Percentiles rank a stretch among this genome's conserved stretches.
Evolutionary conservation across 805 yeast species (phyloP).

Genomic region (Scheffersomyces amazonensis): DNA sequence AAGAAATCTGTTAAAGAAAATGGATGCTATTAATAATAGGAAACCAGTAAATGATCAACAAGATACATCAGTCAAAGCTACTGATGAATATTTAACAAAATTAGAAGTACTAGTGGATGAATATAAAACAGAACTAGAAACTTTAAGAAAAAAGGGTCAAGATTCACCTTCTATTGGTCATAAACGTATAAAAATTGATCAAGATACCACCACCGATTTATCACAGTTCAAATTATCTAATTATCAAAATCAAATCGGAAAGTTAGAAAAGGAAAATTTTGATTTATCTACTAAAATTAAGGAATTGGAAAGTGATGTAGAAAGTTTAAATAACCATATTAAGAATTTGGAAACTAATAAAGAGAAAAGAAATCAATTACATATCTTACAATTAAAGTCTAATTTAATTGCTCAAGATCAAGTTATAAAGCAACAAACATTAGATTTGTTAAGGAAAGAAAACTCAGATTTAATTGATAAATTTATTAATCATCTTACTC

Average conservation of each 20-base stretch:
- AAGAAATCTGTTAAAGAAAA: constrained; percentile 51
- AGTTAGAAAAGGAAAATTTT: constrained; percentile 40
- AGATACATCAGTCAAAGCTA: constrained; percentile 24
- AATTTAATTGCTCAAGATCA: constrained; percentile 68
- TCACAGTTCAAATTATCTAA: neutral
- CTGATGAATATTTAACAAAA: constrained; percentile 35
- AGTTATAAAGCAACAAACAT: constrained; percentile 48
- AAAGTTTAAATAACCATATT: constrained; percentile 33
- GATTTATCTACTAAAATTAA: constrained; percentile 34
- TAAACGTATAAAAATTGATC: constrained; percentile 12
- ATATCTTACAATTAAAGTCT: constrained; percentile 59
- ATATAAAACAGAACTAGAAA: constrained; percentile 50
- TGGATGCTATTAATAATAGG: constrained; percentile 33
- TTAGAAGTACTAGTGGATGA: constrained; percentile 52
- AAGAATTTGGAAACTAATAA: constrained; percentile 19
- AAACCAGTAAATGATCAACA: constrained; percentile 13
- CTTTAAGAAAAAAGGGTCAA: constrained; percentile 29
- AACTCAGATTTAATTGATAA: constrained; percentile 50
- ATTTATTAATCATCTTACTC: constrained; percentile 10
- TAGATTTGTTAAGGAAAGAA: constrained; percentile 54
- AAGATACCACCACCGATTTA: neutral
- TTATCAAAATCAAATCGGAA: constrained; percentile 11
- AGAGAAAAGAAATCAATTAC: constrained; percentile 21
- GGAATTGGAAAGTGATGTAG: constrained; percentile 32
- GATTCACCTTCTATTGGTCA: constrained; percentile 19